Percentiles rank a stretch among this genome's conserved stretches.
Evolutionary conservation across 2,329 filamentous ascomycete genomes (phyloP).

Genomic region (Penicillium sp.): DNA sequence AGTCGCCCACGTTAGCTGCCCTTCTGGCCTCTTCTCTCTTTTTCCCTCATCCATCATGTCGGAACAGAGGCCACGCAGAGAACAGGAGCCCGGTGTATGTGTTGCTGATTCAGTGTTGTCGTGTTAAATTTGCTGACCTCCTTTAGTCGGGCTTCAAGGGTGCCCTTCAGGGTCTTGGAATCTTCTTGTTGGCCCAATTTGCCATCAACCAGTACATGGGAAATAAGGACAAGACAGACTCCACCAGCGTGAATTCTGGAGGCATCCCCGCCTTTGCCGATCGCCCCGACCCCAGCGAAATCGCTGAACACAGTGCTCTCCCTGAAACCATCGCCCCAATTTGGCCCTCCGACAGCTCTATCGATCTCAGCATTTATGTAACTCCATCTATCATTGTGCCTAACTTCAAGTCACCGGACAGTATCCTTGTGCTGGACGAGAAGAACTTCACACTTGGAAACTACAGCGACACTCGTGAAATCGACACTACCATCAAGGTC

Average conservation of each 20-base stretch:
- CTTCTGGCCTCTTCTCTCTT: slow-evolving; percentile 10
- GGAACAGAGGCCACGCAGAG: slow-evolving; percentile 39
- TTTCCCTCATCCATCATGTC: slow-evolving; percentile 33
- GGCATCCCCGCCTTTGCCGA: slow-evolving; percentile 63
- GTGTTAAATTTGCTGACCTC: slow-evolving; percentile 21
- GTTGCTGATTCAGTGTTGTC: neutral
- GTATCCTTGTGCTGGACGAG: slow-evolving; percentile 74
- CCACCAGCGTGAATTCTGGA: slow-evolving; percentile 21
- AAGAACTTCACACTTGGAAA: slow-evolving; percentile 76
- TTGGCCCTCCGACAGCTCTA: slow-evolving; percentile 73
- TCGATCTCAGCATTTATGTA: slow-evolving; percentile 84
- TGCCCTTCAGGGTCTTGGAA: slow-evolving; percentile 55
- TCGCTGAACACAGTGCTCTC: slow-evolving; percentile 47
- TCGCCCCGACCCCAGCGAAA: slow-evolving; percentile 54
- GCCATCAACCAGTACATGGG: slow-evolving; percentile 56
- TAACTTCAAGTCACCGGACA: slow-evolving; percentile 60
- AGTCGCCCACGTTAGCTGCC: slow-evolving; percentile 4
- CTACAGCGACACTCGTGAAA: slow-evolving; percentile 71
- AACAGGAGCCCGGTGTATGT: slow-evolving; percentile 35
- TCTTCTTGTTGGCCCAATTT: slow-evolving; percentile 60
- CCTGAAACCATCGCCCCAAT: slow-evolving; percentile 77
- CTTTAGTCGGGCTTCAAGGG: slow-evolving; percentile 43
- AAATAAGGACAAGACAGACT: slow-evolving; percentile 28
- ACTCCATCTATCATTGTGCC: slow-evolving; percentile 70
- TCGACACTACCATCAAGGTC: slow-evolving; percentile 74